Evolutionary conservation across 1,284 basidiomycete species (phyloP).

Genomic region (Phylloboletellus chloephorus): DNA sequence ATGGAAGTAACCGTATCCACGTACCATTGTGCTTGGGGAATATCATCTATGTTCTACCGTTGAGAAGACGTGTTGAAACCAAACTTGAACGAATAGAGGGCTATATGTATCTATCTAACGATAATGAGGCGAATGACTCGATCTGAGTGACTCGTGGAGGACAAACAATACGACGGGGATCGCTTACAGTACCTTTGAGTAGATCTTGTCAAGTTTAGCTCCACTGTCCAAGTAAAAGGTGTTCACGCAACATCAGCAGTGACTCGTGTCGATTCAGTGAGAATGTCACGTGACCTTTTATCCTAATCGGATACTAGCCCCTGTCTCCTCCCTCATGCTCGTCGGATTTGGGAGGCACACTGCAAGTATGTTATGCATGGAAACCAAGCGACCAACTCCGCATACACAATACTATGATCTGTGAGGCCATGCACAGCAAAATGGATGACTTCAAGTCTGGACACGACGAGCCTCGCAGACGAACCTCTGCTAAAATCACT

Average conservation of each 20-base stretch:
- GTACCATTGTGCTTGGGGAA: constrained; percentile 32
- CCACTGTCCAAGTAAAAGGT: neutral
- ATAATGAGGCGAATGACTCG: constrained; percentile 11
- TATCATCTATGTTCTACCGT: constrained; percentile 5
- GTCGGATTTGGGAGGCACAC: too few relatives aligned
- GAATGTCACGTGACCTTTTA: constrained; percentile 5
- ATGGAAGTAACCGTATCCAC: neutral
- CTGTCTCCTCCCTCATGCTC: too few relatives aligned
- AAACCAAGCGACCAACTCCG: neutral
- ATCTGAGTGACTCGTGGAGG: constrained; percentile 5
- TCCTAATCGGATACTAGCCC: too few relatives aligned
- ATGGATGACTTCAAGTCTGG: neutral
- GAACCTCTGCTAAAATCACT: neutral
- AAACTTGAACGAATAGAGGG: neutral
- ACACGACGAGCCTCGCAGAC: neutral
- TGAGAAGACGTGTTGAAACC: constrained; percentile 1
- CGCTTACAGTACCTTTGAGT: neutral
- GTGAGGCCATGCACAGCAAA: neutral
- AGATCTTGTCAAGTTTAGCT: constrained; percentile 2
- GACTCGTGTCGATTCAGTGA: constrained; percentile 2
- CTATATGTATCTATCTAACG: neutral
- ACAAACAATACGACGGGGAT: neutral
- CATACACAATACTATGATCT: neutral
- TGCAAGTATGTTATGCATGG: neutral
- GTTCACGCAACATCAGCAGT: neutral